Base-by-base conservation (phyloP, 2,329 filamentous ascomycete species). In the Fusarium miscanthi region DNA sequence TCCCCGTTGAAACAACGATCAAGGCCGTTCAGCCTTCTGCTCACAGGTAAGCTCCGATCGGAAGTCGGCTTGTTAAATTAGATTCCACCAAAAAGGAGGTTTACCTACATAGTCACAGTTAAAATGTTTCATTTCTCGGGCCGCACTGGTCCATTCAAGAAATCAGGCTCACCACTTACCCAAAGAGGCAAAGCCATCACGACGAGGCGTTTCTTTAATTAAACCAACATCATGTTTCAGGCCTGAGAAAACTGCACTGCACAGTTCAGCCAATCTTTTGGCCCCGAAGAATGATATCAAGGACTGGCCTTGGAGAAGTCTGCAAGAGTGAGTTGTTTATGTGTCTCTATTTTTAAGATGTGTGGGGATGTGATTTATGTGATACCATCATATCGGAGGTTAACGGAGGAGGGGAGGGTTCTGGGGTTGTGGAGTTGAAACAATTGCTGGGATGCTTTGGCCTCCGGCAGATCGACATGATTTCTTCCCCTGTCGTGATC, bases 381-480 rank as follows among this genome's bases (percentile, higher is more conserved):
- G 27, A 54, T 59, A 59, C 57, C 42, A 23, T 30, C 31, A 41
- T 42, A 54, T 35, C 57, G 41, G 41, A 41, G 33, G 17, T 40
- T 46, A 37, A 53, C 25, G 35, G 46, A 27, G 53, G 40, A 37
- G 23, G 33, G 21, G 21, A 38, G 51, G 51, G 40, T 48, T 48
- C 23, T 48, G 31, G 40, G 49, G 49, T 41, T 41, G 62, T 37
- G 37, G 56, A 56, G 67, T 70, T 59, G 49, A 57, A 54, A 54
- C 62, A n/a, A 51, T 35, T 42, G 43, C 58, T 61, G 56, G 59
- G 31, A 59, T 59, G 38, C 31, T 37, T 52, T 63, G 62, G 30
- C 21, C 41, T 53, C 72, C 43, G 69, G 69, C 64, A 72, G 69
- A 72, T 72, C 64, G 69, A 72, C 63, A 49, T 13, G 37, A 19